phyloP scores from a whole-genome alignment of 257 asterid genomes.

The Salvia rosmarinus region DNA sequence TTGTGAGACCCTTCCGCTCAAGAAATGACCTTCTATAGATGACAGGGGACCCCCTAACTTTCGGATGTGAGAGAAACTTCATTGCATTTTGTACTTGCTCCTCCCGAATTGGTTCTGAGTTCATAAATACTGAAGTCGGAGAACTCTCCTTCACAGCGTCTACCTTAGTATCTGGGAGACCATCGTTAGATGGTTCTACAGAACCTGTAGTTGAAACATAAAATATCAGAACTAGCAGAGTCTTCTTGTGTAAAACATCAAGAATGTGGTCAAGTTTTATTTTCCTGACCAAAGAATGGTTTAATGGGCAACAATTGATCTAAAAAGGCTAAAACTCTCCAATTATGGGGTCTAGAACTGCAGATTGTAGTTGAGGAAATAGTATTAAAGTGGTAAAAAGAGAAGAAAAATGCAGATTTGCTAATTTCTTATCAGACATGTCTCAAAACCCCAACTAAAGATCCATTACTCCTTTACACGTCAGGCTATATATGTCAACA shows the following conservation, averaged over 20 bases:
- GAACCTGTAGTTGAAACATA: constrained; percentile 43
- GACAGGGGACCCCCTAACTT: constrained; percentile 93
- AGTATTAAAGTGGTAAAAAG: not conserved
- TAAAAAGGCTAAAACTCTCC: constrained; percentile 1
- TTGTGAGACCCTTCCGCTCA: constrained; percentile 96
- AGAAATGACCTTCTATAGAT: constrained; percentile 95
- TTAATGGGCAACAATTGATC: constrained; percentile 14
- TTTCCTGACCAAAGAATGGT: not conserved
- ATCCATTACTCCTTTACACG: not conserved
- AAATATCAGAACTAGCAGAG: constrained; percentile 23
- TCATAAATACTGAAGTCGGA: constrained; percentile 80
- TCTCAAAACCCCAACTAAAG: not conserved
- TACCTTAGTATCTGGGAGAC: constrained; percentile 42
- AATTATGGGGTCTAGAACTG: constrained; percentile 3
- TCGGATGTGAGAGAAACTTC: constrained; percentile 98
- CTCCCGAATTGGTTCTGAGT: constrained; percentile 94
- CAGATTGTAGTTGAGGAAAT: not conserved
- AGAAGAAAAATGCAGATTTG: not conserved
- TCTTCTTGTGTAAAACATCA: not conserved
- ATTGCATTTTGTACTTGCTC: constrained; percentile 95
- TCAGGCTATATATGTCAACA: not conserved
- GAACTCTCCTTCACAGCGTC: constrained; percentile 62
- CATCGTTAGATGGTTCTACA: constrained; percentile 41
- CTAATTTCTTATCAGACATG: not conserved
- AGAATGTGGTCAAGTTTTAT: not conserved